Evolutionary conservation across 1,284 basidiomycete species (phyloP).

Genomic region (Cutaneotrichosporon curvatum): DNA sequence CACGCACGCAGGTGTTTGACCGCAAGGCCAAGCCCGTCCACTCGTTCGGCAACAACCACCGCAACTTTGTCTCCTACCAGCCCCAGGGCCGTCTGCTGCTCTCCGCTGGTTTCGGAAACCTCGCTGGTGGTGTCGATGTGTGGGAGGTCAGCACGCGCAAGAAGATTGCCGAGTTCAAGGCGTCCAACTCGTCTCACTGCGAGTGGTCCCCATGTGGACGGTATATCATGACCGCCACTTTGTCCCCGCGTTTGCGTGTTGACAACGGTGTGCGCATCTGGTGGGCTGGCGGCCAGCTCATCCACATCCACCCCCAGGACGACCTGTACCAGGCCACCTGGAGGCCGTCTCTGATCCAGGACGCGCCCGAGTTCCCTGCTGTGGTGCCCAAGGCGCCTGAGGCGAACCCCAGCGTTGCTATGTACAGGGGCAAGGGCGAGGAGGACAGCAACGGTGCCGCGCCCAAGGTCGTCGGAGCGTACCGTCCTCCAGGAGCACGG

Average conservation of each 20-base stretch:
- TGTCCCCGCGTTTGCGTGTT: constrained; percentile 87
- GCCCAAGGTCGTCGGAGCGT: constrained; percentile 67
- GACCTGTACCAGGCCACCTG: constrained; percentile 77
- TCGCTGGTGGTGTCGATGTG: constrained; percentile 87
- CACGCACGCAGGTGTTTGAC: constrained; percentile 86
- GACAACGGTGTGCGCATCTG: constrained; percentile 96
- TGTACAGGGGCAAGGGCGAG: constrained; percentile 29
- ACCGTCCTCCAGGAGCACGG: constrained; percentile 85
- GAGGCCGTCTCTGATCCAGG: constrained; percentile 65
- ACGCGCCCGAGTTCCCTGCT: constrained; percentile 63
- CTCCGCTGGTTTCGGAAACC: constrained; percentile 91
- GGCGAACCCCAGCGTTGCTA: constrained; percentile 56
- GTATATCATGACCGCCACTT: constrained; percentile 85
- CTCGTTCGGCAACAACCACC: constrained; percentile 81
- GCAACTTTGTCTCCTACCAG: constrained; percentile 92
- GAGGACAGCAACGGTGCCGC: constrained; percentile 41
- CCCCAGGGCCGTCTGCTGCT: constrained; percentile 84
- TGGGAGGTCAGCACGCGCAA: constrained; percentile 79
- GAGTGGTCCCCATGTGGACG: constrained; percentile 94
- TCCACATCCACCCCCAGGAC: constrained; percentile 79
- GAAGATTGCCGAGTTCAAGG: constrained; percentile 73
- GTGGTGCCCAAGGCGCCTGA: constrained; percentile 67
- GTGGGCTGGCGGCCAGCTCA: constrained; percentile 80
- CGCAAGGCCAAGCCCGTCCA: constrained; percentile 79
- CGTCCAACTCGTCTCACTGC: constrained; percentile 85